Evolutionary conservation across 208 protist genomes (phyloP).

Genomic region (Lotmaria passim): DNA sequence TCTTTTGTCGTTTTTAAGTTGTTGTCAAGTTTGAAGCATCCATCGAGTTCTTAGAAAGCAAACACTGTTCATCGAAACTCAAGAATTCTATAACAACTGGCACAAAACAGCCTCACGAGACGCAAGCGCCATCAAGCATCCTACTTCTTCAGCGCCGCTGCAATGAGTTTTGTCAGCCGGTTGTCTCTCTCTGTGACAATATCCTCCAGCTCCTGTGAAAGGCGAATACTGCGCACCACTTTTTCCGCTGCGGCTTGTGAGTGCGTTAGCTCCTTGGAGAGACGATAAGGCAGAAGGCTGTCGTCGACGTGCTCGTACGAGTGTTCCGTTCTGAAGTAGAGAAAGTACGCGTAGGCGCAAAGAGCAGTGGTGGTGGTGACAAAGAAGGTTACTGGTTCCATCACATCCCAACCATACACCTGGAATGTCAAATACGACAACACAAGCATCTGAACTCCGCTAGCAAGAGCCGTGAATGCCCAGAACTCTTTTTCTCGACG

Average conservation of each 20-base stretch:
- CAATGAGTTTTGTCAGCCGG: constrained; percentile 18
- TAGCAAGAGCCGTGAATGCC: constrained; percentile 58
- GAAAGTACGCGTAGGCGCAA: constrained; percentile 59
- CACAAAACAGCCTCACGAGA: background rate
- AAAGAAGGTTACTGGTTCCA: constrained; percentile 88
- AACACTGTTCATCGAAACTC: background rate
- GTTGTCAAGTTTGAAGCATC: no score
- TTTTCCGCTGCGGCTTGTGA: constrained; percentile 21
- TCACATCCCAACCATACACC: constrained; percentile 83
- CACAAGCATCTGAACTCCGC: constrained; percentile 71
- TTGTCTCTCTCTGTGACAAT: constrained; percentile 23
- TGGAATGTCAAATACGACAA: constrained; percentile 81
- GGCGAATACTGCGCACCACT: constrained; percentile 23
- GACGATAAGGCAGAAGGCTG: constrained; percentile 39
- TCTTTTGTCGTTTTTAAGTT: no score
- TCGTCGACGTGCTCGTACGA: constrained; percentile 62
- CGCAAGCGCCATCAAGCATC: background rate
- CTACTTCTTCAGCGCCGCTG: constrained; percentile 13
- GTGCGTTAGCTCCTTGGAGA: constrained; percentile 36
- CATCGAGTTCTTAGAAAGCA: no score
- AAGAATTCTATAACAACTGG: background rate
- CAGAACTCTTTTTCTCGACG: constrained; percentile 61
- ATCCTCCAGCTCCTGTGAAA: constrained; percentile 32
- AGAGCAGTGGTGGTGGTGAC: constrained; percentile 64
- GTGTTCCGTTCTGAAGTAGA: constrained; percentile 52